Conservation (phyloP, 148 eudicot genomes). For the Pharnaceum exiguum region DNA sequence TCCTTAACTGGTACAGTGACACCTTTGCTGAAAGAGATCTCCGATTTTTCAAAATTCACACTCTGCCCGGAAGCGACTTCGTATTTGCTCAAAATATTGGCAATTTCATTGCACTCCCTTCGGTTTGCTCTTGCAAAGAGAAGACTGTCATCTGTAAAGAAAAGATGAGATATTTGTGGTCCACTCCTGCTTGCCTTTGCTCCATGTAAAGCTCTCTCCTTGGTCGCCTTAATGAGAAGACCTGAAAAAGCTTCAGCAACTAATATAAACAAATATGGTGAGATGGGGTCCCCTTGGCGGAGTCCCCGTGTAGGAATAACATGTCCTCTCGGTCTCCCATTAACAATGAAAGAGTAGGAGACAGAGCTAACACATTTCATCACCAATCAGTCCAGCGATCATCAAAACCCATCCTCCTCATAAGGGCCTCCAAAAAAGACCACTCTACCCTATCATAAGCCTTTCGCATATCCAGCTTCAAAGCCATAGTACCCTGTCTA, state of each 20-base stretch:
- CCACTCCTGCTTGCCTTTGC: neutral
- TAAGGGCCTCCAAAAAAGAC: neutral
- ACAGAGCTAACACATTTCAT: neutral
- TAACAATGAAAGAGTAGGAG: neutral
- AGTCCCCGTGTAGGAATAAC: neutral
- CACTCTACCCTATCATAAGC: neutral
- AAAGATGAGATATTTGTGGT: neutral
- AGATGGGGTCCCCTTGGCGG: neutral
- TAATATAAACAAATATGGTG: neutral
- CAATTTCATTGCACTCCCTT: neutral
- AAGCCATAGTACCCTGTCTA: too few species aligned
- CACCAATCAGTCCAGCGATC: neutral
- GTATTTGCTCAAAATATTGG: neutral
- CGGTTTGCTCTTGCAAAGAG: neutral
- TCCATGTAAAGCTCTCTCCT: neutral
- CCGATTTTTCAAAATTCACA: too few species aligned
- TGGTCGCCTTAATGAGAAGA: neutral
- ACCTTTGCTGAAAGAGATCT: neutral
- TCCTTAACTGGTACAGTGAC: neutral
- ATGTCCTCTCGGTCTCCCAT: neutral
- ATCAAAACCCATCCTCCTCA: neutral
- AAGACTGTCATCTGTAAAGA: slow-evolving; percentile 1
- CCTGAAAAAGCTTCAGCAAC: neutral
- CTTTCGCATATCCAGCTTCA: too few species aligned
- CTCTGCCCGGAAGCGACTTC: neutral